phyloP scores from a whole-genome alignment of 2,329 filamentous ascomycete species.

The Cryphonectria japonica region DNA sequence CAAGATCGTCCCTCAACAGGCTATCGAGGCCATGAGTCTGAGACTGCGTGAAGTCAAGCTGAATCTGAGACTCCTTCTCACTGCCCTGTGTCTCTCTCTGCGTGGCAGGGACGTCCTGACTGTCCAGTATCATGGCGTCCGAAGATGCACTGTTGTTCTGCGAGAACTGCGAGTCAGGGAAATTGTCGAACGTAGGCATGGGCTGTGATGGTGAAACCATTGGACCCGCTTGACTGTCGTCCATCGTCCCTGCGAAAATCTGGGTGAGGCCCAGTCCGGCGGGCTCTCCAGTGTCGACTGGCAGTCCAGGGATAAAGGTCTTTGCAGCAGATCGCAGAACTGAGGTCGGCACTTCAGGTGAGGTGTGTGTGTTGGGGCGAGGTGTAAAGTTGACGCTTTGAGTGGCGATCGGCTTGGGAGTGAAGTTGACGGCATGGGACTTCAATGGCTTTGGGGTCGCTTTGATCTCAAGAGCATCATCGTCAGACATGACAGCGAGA shows the following conservation, averaged over 20 bases:
- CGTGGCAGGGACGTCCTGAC: slow-evolving; percentile 40
- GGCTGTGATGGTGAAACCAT: slow-evolving; percentile 48
- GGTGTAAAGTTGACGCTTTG: slow-evolving; percentile 35
- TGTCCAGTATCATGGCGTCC: slow-evolving; percentile 57
- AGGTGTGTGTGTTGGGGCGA: slow-evolving; percentile 47
- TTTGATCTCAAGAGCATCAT: slow-evolving; percentile 62
- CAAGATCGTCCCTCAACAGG: slow-evolving; percentile 49
- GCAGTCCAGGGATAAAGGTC: slow-evolving; percentile 70
- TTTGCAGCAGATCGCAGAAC: slow-evolving; percentile 71
- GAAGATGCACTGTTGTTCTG: slow-evolving; percentile 59
- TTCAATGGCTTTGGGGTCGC: slow-evolving; percentile 56
- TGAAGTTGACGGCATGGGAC: slow-evolving; percentile 41
- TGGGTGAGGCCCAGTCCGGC: slow-evolving; percentile 80
- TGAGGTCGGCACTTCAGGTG: slow-evolving; percentile 62
- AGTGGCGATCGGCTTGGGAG: slow-evolving; percentile 35
- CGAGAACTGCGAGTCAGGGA: slow-evolving; percentile 65
- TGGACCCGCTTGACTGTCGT: slow-evolving; percentile 55
- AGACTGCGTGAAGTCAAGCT: slow-evolving; percentile 63
- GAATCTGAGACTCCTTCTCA: slow-evolving; percentile 39
- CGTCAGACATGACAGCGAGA: slow-evolving; percentile 62
- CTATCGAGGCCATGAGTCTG: slow-evolving; percentile 63
- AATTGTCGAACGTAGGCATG: slow-evolving; percentile 61
- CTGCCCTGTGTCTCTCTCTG: slow-evolving; percentile 41
- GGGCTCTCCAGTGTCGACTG: slow-evolving; percentile 55
- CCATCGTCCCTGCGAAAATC: slow-evolving; percentile 90